Evolutionary conservation across 495 filamentous ascomycete genomes (phyloP).

Genomic region (Xylaria nigripes): DNA sequence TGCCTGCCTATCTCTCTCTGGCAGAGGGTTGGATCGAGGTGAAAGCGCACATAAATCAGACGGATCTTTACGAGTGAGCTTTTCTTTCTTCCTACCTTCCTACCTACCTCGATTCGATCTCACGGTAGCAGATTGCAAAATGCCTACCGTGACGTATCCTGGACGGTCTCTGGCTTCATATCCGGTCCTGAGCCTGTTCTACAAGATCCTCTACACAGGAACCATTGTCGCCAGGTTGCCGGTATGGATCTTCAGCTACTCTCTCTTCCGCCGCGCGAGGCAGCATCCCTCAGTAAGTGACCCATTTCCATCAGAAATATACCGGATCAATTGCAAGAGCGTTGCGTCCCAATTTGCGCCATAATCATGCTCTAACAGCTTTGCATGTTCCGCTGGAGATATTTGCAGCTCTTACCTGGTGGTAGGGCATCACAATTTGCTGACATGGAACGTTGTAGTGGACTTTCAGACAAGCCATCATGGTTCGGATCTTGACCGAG

Average conservation of each 20-base stretch:
- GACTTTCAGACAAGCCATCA: slow-evolving; percentile 7
- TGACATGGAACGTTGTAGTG: slow-evolving; percentile 2
- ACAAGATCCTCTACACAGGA: slow-evolving; percentile 5
- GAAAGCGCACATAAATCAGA: no score
- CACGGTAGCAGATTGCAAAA: no score
- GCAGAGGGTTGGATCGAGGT: no score
- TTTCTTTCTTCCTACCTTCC: no score
- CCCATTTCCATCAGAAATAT: no score
- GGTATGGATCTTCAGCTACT: neutral
- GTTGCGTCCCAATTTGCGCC: neutral
- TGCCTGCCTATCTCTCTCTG: no score
- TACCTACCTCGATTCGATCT: no score
- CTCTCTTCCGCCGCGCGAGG: slow-evolving; percentile 8
- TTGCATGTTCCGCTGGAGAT: neutral
- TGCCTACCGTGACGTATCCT: slow-evolving; percentile 6
- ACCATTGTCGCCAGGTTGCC: slow-evolving; percentile 13
- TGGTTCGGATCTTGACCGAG: neutral
- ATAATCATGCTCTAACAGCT: neutral
- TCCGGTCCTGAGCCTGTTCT: slow-evolving; percentile 9
- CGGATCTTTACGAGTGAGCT: no score
- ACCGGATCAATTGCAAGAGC: neutral
- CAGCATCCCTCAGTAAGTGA: slow-evolving; percentile 7
- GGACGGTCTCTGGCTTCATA: slow-evolving; percentile 12
- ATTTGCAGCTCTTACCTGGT: no score
- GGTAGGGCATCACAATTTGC: neutral